A percentile compares a stretch with the other conserved stretches of the same genome.
Evolutionary conservation across 2,329 filamentous ascomycete genomes (phyloP).

Genomic region (Helicocarpus griseus): DNA sequence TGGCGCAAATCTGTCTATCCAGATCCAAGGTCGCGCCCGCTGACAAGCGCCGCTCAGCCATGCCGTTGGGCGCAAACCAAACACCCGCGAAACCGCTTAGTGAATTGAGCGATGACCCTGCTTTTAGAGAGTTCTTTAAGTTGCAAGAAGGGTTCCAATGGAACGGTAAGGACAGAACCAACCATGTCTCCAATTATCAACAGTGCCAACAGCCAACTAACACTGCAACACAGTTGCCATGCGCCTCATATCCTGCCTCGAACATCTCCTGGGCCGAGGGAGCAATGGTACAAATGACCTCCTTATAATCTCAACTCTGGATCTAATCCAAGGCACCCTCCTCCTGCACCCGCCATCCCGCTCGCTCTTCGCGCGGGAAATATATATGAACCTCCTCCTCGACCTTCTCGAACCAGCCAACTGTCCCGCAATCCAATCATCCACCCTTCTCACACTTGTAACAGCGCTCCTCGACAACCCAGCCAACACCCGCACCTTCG

Average conservation of each 20-base stretch:
- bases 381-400: slow-evolving; percentile 92
- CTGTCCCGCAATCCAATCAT: slow-evolving; percentile 82
- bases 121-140: slow-evolving; percentile 93
- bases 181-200: neutral
- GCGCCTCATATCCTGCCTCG: slow-evolving; percentile 74
- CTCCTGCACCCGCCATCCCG: slow-evolving; percentile 86
- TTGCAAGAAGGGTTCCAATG: slow-evolving; percentile 95
- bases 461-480: slow-evolving; percentile 80
- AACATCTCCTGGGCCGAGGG: slow-evolving; percentile 73
- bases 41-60: slow-evolving; percentile 35
- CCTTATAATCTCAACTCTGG: slow-evolving; percentile 77
- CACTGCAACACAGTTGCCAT: slow-evolving; percentile 54
- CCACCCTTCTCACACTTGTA: slow-evolving; percentile 81
- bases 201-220: neutral
- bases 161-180: slow-evolving; percentile 52
- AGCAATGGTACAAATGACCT: slow-evolving; percentile 76
- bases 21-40: slow-evolving; percentile 28
- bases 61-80: slow-evolving; percentile 30
- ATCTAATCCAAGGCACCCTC: slow-evolving; percentile 78
- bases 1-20: slow-evolving; percentile 88
- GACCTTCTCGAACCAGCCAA: slow-evolving; percentile 90
- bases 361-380: slow-evolving; percentile 74
- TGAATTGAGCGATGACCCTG: slow-evolving; percentile 69
- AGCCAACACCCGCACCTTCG: slow-evolving; percentile 82
- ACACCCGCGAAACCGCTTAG: slow-evolving; percentile 52